Conservation (phyloP, 306 rosid genomes). For the Prunus mira region DNA sequence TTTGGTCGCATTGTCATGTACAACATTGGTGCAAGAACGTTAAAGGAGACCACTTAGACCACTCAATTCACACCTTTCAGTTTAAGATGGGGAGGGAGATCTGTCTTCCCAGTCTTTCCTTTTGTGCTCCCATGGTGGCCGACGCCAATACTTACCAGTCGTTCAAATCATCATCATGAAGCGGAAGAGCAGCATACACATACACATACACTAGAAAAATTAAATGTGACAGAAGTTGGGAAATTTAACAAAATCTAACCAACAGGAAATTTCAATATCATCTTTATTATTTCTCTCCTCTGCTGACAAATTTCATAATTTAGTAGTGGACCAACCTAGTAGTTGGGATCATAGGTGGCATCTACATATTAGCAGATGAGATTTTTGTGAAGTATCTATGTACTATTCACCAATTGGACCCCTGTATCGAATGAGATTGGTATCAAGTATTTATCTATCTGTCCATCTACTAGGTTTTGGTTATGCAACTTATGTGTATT, state of each 20-base stretch:
- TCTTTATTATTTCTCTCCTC: not conserved
- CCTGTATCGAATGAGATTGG: not conserved
- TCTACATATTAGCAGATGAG: not conserved
- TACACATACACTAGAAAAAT: not conserved
- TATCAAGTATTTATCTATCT: not conserved
- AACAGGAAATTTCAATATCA: not conserved
- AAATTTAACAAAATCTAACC: not conserved
- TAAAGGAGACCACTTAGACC: no score
- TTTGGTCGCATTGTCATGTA: no score
- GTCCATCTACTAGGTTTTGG: not conserved
- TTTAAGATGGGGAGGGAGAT: no score
- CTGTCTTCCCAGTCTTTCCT: no score
- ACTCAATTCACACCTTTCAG: no score
- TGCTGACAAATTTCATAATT: not conserved
- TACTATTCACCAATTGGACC: not conserved
- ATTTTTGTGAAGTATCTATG: not conserved
- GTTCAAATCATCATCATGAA: no score
- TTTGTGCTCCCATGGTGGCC: no score
- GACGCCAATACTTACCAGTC: no score
- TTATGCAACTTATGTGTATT: not conserved
- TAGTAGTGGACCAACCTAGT: not conserved
- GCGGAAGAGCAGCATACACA: no score
- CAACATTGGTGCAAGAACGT: no score
- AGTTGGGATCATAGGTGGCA: not conserved
- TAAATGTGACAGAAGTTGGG: not conserved